Percentiles rank a stretch among this genome's conserved stretches.
Evolutionary conservation across 108 stramenopile species (phyloP).

Genomic region (Nannochloropsis gaditana): DNA sequence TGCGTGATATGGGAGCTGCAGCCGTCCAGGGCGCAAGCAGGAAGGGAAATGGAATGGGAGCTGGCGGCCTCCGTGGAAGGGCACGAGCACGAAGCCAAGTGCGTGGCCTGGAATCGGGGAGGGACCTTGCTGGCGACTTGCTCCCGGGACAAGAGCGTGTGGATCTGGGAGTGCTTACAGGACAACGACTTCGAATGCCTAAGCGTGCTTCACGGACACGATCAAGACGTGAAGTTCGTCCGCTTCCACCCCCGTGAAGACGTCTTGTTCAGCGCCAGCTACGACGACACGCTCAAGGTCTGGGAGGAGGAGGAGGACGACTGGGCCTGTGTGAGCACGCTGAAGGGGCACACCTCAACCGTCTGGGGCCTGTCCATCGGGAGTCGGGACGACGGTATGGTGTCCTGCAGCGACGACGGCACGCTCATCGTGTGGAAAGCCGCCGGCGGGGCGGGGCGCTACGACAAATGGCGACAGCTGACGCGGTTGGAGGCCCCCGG

Average conservation of each 20-base stretch:
- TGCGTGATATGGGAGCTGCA: conserved; percentile 71
- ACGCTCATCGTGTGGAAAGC: conserved; percentile 48
- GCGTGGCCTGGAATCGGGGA: conserved; percentile 76
- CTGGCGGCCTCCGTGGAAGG: conserved; percentile 70
- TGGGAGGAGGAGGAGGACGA: conserved; percentile 92
- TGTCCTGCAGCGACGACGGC: conserved; percentile 48
- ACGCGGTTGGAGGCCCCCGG: background rate
- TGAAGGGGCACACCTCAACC: conserved; percentile 65
- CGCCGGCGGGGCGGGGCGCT: conserved; percentile 52
- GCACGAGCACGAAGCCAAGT: conserved; percentile 87
- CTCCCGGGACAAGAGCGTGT: conserved; percentile 93
- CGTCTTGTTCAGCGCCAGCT: conserved; percentile 69
- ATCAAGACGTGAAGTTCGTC: conserved; percentile 87
- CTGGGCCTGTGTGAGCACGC: conserved; percentile 79
- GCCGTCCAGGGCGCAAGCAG: background rate
- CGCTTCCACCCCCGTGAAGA: conserved; percentile 71
- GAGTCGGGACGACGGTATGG: conserved; percentile 52
- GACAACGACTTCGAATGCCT: conserved; percentile 76
- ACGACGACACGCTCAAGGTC: conserved; percentile 82
- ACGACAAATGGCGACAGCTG: conserved; percentile 55
- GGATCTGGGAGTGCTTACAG: conserved; percentile 88
- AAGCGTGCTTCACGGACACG: conserved; percentile 86
- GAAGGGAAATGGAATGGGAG: conserved; percentile 71
- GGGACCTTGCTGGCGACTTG: conserved; percentile 85
- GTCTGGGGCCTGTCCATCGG: conserved; percentile 79